Conservation (phyloP, 2,329 filamentous ascomycete species). For the Fusarium chuoi region DNA sequence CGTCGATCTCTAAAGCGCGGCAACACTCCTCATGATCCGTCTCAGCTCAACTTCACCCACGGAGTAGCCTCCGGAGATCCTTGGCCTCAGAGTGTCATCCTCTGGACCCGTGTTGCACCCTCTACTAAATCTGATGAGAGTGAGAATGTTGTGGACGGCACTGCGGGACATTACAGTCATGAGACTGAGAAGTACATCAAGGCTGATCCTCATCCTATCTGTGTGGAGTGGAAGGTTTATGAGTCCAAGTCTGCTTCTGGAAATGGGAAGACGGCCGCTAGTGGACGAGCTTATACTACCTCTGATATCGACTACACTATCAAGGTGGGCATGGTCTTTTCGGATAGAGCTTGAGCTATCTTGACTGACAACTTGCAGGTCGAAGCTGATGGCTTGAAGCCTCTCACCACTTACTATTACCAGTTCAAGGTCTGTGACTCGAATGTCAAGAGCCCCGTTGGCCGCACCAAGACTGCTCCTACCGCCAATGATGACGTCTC, state of each 20-base stretch:
- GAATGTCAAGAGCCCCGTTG: conserved; percentile 68
- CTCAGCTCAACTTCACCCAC: conserved; percentile 70
- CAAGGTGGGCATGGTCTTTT: conserved; percentile 58
- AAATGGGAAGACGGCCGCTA: conserved; percentile 56
- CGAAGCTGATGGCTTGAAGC: conserved; percentile 69
- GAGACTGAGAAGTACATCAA: conserved; percentile 57
- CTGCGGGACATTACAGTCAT: conserved; percentile 57
- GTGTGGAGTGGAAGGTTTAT: conserved; percentile 71
- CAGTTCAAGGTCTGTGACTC: conserved; percentile 76
- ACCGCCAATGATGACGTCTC: conserved; percentile 64
- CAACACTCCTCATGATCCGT: background rate
- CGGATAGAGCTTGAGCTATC: fast-evolving
- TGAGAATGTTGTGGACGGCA: conserved; percentile 49
- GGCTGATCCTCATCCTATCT: conserved; percentile 64
- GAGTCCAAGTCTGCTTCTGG: conserved; percentile 52
- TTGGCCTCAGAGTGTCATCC: conserved; percentile 67
- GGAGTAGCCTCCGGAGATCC: conserved; percentile 64
- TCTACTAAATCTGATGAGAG: conserved; percentile 57
- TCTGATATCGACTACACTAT: conserved; percentile 81
- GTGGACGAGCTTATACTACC: conserved; percentile 73
- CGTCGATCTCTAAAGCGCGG: conserved; percentile 29
- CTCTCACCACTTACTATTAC: conserved; percentile 75
- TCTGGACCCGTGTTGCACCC: conserved; percentile 61
- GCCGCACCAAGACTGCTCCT: conserved; percentile 77
- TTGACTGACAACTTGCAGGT: conserved; percentile 54